Percentiles rank a stretch among this genome's conserved stretches.
phyloP scores from a whole-genome alignment of 1,139 yeast species.

The Blastobotrys niveus region DNA sequence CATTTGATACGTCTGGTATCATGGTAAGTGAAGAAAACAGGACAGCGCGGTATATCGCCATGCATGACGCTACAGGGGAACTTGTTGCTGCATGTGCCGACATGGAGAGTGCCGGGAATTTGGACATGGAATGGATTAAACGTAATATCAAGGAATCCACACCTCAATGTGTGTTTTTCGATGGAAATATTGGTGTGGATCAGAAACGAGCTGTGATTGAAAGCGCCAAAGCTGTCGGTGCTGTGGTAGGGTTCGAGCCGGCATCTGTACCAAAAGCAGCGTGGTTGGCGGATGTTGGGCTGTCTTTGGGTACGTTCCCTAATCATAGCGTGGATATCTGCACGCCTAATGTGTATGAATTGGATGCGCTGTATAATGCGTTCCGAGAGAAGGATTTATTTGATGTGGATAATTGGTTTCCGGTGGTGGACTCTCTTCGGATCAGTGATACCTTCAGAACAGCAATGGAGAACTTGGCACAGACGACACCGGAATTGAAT shows the following conservation, averaged over 20 bases:
- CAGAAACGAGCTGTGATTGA: constrained; percentile 41
- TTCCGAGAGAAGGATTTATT: constrained; percentile 48
- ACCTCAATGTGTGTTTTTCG: constrained; percentile 49
- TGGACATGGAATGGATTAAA: constrained; percentile 41
- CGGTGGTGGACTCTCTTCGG: constrained; percentile 57
- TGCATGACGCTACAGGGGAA: constrained; percentile 58
- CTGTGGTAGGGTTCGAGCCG: constrained; percentile 60
- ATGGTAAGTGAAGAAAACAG: constrained; percentile 25
- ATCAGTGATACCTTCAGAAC: constrained; percentile 46
- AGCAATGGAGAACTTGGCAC: constrained; percentile 34
- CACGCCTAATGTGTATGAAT: constrained; percentile 67
- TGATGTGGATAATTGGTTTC: constrained; percentile 70
- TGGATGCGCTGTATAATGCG: constrained; percentile 48
- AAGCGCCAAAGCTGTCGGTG: constrained; percentile 21
- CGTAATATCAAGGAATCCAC: constrained; percentile 23
- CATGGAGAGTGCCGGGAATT: constrained; percentile 61
- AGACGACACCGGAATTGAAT: constrained; percentile 25
- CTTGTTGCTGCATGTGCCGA: constrained; percentile 77
- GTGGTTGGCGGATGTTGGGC: constrained; percentile 23
- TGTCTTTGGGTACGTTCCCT: constrained; percentile 32
- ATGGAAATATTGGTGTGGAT: constrained; percentile 56
- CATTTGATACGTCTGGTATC: constrained; percentile 44
- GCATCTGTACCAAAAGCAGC: constrained; percentile 63
- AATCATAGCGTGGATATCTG: constrained; percentile 40
- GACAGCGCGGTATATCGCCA: constrained; percentile 71